Evolutionary conservation across 2,329 filamentous ascomycete species (phyloP).

Genomic region (Ophiosphaerella narmari): DNA sequence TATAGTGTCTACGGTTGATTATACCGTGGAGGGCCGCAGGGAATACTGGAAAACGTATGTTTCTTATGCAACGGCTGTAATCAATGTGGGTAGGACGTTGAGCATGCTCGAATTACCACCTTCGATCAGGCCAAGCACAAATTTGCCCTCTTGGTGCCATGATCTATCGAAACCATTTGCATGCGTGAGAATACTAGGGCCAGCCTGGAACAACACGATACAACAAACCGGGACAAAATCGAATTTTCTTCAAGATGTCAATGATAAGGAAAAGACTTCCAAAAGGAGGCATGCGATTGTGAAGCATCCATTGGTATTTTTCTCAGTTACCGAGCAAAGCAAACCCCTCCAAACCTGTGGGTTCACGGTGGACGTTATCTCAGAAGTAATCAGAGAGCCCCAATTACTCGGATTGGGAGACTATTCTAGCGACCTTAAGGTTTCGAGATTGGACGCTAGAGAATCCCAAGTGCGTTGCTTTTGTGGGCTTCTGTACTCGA

Average conservation of each 20-base stretch:
- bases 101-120: background rate
- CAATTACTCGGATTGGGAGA: background rate
- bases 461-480: background rate
- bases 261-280: background rate
- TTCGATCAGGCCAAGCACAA: background rate
- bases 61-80: background rate
- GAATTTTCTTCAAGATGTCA: background rate
- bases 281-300: background rate
- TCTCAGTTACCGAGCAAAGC: background rate
- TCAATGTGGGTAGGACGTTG: background rate
- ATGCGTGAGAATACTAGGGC: background rate
- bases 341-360: background rate
- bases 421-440: background rate
- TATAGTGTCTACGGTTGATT: background rate
- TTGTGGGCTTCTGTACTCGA: background rate
- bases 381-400: background rate
- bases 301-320: background rate
- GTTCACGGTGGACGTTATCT: constrained; percentile 2
- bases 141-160: constrained; percentile 6
- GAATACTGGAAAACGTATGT: constrained; percentile 1
- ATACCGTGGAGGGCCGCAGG: background rate
- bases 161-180: background rate
- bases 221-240: no score
- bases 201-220: background rate
- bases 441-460: background rate